Evolutionary conservation across 31 red algal species (phyloP), one percentile per base, ranked within the genome.

Genomic region (Pterothamnion heteromorphum): DNA sequence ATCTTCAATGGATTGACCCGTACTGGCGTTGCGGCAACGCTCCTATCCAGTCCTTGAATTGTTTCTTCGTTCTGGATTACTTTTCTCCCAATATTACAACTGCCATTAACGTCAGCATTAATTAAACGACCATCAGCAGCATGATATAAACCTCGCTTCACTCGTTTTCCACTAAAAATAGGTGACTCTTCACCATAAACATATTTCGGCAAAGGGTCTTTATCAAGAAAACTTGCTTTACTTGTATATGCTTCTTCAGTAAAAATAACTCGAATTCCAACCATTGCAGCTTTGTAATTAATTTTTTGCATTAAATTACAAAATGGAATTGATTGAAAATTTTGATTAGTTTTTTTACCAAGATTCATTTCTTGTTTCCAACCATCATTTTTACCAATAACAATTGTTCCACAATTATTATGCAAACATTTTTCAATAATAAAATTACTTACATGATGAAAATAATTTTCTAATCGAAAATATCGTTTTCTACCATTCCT

Each of bases 351-450:
- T 64, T 18, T n/a, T 18, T n/a, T 9, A 64, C 51, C 51, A 64
- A 64, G 9, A 64, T 64, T 64, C n/a, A 64, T 64, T 64, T 64
- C 51, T 18, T 64, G 14, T 64, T 64, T 64, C 51, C 51, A 64
- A 64, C n/a, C n/a, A n/a, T 64, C n/a, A 64, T 64, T 64, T 64
- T 64, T 64, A n/a, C 51, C 51, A 64, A 64, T 64, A 64, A 64
- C 51, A 64, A 64, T 64, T 64, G 51, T 18, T 18, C 51, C 51
- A 64, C 9, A 18, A 64, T 64, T n/a, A n/a, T 64, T 64, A 18
- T 64, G 9, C n/a, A 64, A 64, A 64, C 51, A 64, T 18, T 64
- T 18, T 64, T 64, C 51, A 64, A 64, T 64, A n/a, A 64, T n/a
- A 18, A 18, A 18, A 64, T 64, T 64, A 18, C 14, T 18, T n/a